A percentile compares a stretch with the other conserved stretches of the same genome.
Evolutionary conservation across 1,284 basidiomycete species (phyloP).

Genomic region (Hypsizygus ulmarius): DNA sequence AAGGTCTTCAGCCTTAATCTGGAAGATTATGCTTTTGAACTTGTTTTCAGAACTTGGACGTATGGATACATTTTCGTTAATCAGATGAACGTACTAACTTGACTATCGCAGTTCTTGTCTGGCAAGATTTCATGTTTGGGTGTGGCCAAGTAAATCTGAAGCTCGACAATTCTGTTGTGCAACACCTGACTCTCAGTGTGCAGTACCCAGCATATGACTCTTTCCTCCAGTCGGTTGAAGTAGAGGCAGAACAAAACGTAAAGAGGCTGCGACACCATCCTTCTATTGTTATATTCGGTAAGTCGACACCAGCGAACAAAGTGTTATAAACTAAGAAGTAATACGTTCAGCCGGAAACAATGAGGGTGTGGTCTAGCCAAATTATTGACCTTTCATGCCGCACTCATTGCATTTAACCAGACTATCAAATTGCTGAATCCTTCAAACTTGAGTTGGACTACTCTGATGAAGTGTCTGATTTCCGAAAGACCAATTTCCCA

Average conservation of each 20-base stretch:
- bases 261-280: constrained; percentile 75
- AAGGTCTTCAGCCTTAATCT: constrained; percentile 16
- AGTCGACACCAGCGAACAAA: constrained; percentile 21
- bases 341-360: constrained; percentile 75
- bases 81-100: constrained; percentile 4
- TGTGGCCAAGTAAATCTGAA: constrained; percentile 63
- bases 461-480: constrained; percentile 76
- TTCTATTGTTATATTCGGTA: constrained; percentile 80
- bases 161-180: not conserved
- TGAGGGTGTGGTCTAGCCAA: constrained; percentile 51
- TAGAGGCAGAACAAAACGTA: constrained; percentile 74
- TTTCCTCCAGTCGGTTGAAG: constrained; percentile 61
- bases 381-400: constrained; percentile 1
- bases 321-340: not conserved
- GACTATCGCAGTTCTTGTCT: constrained; percentile 64
- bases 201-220: constrained; percentile 77
- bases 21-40: not conserved
- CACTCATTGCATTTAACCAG: constrained; percentile 30
- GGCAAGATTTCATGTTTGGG: constrained; percentile 89
- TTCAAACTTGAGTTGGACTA: constrained; percentile 78
- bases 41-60: constrained; percentile 59
- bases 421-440: constrained; percentile 81
- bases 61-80: constrained; percentile 27
- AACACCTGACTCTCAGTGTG: constrained; percentile 3
- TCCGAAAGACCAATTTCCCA: constrained; percentile 80